These are phyloP conservation scores for Hanseniaspora uvarum DNA, from an alignment of 1,139 yeast genomes.

Conservation along the genomic window DNA sequence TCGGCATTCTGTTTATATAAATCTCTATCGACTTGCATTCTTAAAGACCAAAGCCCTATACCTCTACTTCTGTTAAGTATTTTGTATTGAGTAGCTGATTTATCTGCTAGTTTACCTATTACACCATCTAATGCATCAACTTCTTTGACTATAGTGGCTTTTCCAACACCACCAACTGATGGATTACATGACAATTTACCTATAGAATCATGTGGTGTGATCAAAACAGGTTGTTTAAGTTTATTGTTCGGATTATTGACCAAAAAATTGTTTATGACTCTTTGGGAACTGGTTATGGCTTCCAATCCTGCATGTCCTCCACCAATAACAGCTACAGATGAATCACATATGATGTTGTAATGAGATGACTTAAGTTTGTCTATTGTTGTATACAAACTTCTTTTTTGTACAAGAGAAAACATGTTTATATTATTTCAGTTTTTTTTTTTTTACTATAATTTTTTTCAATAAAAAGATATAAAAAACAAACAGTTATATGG, in stretches of 20 bases:
- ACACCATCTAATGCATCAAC: slow-evolving; percentile 96
- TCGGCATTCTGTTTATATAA: slow-evolving; percentile 79
- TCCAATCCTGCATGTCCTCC: slow-evolving; percentile 99
- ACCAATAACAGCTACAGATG: slow-evolving; percentile 68
- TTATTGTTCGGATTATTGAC: slow-evolving; percentile 36
- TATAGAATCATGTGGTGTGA: slow-evolving; percentile 71
- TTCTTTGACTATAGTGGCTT: slow-evolving; percentile 83
- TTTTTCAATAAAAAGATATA: no score
- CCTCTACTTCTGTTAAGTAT: slow-evolving; percentile 81
- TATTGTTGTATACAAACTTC: neutral
- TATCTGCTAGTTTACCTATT: slow-evolving; percentile 70
- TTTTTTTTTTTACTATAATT: no score
- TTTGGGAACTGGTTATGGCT: slow-evolving; percentile 88
- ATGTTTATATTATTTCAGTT: neutral
- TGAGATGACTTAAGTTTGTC: slow-evolving; percentile 1
- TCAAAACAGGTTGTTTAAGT: slow-evolving; percentile 34
- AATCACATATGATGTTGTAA: slow-evolving; percentile 35
- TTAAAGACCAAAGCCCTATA: slow-evolving; percentile 97
- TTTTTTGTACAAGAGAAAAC: neutral
- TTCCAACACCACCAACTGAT: slow-evolving; percentile 96
- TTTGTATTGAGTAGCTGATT: slow-evolving; percentile 87
- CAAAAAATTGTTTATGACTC: slow-evolving; percentile 45
- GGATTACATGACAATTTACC: slow-evolving; percentile 98
- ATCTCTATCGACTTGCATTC: slow-evolving; percentile 88
- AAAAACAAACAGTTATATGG: neutral